Evolutionary conservation across 495 filamentous ascomycete genomes (phyloP), one percentile per base, ranked within the genome.

Genomic region (Podospora tetraspora): DNA sequence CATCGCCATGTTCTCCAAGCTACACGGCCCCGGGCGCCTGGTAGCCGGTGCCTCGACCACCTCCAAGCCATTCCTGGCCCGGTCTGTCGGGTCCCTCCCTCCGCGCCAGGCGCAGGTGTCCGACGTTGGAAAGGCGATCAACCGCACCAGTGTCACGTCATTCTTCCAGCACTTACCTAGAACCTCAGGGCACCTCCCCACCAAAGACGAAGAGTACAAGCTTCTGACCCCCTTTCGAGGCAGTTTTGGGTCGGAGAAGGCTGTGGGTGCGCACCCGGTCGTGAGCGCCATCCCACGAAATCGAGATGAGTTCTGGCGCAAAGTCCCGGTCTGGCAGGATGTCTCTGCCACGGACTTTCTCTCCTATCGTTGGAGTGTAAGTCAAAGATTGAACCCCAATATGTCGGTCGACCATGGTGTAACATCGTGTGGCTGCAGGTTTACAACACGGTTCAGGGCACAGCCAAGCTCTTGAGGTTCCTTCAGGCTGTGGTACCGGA

Each of bases 291-390:
- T 62, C n/a, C 62, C 61, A 1, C 57, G 63, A 21, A 59, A 71
- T 10, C 69, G 67, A 3, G 73, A 77, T 30, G 75, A 79, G 68
- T 79, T 79, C 66, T 85, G 83, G 83, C 78, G 79, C 59, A 77
- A 76, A 16, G 75, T 85, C 27, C 71, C 77, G 22, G 57, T 75
- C 16, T 84, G 82, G 83, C 64, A 78, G 64, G 64, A 82, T 64
- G 75, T 83, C 2, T 71, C 81, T 19, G 73, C 79, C 34, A 68
- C 76, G 7, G 73, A 84, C 9, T 85, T 84, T 62, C 69, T 82
- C 58, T 76, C 74, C n/a, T 80, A 84, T 68, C 69, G 74, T 11
- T 85, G 82, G 82, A 76, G 79, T 61, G 83, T 85, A 77, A 74
- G 81, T 76, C 23, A 37, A 37, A 61, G 11, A 43, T 30, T 43